Conservation (phyloP, 371 early-diverging fungal species). For the Phascolomyces articulosus region DNA sequence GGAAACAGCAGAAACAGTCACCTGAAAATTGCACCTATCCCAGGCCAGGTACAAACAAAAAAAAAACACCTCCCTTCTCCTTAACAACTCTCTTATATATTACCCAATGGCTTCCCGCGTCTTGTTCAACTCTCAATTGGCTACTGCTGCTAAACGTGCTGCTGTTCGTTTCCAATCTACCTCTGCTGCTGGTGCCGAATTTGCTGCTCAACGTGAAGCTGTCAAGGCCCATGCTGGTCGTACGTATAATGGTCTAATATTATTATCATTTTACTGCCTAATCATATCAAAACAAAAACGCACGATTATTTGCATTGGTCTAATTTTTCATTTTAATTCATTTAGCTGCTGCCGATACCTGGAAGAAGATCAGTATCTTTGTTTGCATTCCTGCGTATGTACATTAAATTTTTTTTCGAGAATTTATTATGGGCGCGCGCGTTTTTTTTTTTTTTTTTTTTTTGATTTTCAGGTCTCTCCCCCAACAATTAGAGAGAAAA, state of each 20-base stretch:
- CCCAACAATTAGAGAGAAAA: not conserved
- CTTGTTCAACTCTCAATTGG: slow-evolving; percentile 35
- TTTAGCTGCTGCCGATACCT: slow-evolving; percentile 48
- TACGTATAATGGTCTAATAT: slow-evolving; percentile 12
- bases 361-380: slow-evolving; percentile 56
- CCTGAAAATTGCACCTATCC: slow-evolving; percentile 1
- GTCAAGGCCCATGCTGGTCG: slow-evolving; percentile 50
- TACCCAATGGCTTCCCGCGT: slow-evolving; percentile 20
- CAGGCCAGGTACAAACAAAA: not conserved
- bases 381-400: slow-evolving; percentile 54
- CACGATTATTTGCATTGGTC: not conserved
- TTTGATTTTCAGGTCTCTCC: no score
- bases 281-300: not conserved
- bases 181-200: slow-evolving; percentile 22
- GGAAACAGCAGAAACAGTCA: slow-evolving; percentile 2
- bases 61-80: slow-evolving; percentile 4
- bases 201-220: slow-evolving; percentile 45
- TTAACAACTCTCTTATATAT: not conserved
- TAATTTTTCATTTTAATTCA: not conserved
- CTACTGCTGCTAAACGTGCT: slow-evolving; percentile 39
- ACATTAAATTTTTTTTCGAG: not conserved
- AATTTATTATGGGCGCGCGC: not conserved
- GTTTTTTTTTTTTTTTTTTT: not conserved
- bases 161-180: slow-evolving; percentile 46
- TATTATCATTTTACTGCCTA: no score